Evolutionary conservation across 2,329 filamentous ascomycete genomes (phyloP).

Genomic region (Lomentospora prolificans): DNA sequence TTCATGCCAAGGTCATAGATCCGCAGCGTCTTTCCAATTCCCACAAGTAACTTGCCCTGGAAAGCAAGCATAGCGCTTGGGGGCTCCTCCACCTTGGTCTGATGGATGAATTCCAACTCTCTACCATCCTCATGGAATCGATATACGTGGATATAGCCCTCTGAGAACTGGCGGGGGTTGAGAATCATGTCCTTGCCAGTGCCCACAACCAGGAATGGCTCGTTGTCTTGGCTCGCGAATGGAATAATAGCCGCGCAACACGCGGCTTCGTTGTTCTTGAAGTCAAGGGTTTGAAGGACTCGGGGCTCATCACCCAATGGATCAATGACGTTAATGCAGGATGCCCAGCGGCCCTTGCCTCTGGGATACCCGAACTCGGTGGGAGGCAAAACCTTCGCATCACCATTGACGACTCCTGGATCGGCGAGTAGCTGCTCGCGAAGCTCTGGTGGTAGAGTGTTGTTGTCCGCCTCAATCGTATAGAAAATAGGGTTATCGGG

Average conservation of each 20-base stretch:
- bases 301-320: constrained; percentile 49
- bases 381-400: constrained; percentile 59
- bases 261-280: constrained; percentile 85
- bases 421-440: constrained; percentile 66
- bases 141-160: constrained; percentile 87
- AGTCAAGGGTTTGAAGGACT: constrained; percentile 67
- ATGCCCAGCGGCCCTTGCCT: constrained; percentile 82
- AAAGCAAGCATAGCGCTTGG: constrained; percentile 86
- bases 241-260: constrained; percentile 76
- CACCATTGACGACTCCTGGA: constrained; percentile 59
- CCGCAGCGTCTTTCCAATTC: constrained; percentile 70
- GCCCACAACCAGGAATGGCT: constrained; percentile 86
- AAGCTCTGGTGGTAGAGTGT: constrained; percentile 74
- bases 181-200: constrained; percentile 85
- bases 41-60: constrained; percentile 81
- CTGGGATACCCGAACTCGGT: constrained; percentile 84
- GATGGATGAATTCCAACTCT: constrained; percentile 88
- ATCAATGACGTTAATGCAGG: constrained; percentile 87
- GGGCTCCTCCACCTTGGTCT: constrained; percentile 84
- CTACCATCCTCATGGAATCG: constrained; percentile 80
- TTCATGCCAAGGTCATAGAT: constrained; percentile 91
- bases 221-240: constrained; percentile 81
- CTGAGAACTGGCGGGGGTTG: constrained; percentile 63
- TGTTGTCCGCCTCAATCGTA: constrained; percentile 87
- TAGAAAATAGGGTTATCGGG: constrained; percentile 87